Evolutionary conservation across 1,284 basidiomycete genomes (phyloP), one percentile per base, ranked within the genome.

Genomic region (Cryptococcus wingfieldii): DNA sequence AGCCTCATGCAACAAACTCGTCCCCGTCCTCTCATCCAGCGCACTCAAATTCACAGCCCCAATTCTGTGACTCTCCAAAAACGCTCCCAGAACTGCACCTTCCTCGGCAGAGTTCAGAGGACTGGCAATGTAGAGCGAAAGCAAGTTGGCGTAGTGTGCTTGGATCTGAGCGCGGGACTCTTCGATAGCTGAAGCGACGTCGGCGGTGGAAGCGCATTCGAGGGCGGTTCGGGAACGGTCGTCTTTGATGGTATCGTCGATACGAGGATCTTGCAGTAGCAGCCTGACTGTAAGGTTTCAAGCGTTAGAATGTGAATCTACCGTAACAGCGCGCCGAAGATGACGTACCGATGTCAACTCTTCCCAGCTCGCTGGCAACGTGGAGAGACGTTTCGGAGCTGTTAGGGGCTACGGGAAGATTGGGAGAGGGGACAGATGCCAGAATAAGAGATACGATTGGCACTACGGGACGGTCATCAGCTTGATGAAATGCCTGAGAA

Each of bases 1-100:
- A 0, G 93, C 92, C 72, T 94, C 91, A 65, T 97, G 93, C 1
- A 97, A 80, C 1, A 96, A 77, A 1, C 90, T 86, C 5, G 83
- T 82, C 1, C 91, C 91, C 1, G 84, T 83, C n/a, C 83, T 80
- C 45, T 87, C 83, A 59, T 94, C 90, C 10, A 92, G 66, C 0
- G 72, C 67, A 38, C 70, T 74, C 48, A 78, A 68, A 56, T 80
- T 78, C 54, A 79, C 62, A 13, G 71, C 64, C 47, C 71, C 61
- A 25, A 71, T 60, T 38, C 83, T 38, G 85, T 79, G 56, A 79
- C 16, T 79, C 72, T 38, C 81, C 71, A 25, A 82, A 80, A 18
- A 88, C 79, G 5, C 77, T 69, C 16, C 79, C 75, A 64, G 64
- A 57, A 48, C 66, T 18, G 58, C 46, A 28, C 65, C 62, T 48